Conservation (phyloP, 1,139 yeast species). For the Scheffersomyces titani region DNA sequence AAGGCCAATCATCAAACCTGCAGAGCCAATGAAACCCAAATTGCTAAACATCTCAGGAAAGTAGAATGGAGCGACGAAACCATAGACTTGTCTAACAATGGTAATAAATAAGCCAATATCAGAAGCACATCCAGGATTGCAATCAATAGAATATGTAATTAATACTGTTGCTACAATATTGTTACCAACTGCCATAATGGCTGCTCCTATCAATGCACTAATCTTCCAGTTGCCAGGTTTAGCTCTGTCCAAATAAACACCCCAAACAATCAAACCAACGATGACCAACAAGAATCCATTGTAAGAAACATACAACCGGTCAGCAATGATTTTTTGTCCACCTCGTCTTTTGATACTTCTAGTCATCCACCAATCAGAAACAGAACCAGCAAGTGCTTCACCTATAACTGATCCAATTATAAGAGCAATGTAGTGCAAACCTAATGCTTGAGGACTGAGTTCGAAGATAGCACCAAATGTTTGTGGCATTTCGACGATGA, state of each 20-base stretch:
- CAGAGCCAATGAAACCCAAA: constrained; percentile 13
- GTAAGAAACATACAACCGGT: constrained; percentile 22
- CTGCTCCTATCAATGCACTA: constrained; percentile 25
- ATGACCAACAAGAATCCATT: constrained; percentile 20
- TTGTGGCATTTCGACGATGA: constrained; percentile 26
- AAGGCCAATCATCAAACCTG: constrained; percentile 16
- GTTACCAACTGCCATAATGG: constrained; percentile 25
- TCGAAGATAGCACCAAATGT: constrained; percentile 19
- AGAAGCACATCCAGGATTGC: constrained; percentile 13
- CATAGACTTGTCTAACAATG: constrained; percentile 17
- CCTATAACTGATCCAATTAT: constrained; percentile 25
- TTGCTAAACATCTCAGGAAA: constrained; percentile 24
- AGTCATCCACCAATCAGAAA: constrained; percentile 27
- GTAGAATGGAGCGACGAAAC: constrained; percentile 27
- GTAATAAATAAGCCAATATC: constrained; percentile 18
- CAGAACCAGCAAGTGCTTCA: constrained; percentile 23
- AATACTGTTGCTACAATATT: constrained; percentile 24
- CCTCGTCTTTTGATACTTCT: constrained; percentile 10
- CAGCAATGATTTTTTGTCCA: constrained; percentile 17
- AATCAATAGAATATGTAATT: constrained; percentile 20
- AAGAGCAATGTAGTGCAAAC: constrained; percentile 23
- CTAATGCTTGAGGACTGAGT: constrained; percentile 21
- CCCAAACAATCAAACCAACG: constrained; percentile 25
- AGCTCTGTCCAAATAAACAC: constrained; percentile 20
- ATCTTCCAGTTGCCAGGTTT: constrained; percentile 21